phyloP scores from a whole-genome alignment of 495 filamentous ascomycete species.

The Coniosporium apollinis region DNA sequence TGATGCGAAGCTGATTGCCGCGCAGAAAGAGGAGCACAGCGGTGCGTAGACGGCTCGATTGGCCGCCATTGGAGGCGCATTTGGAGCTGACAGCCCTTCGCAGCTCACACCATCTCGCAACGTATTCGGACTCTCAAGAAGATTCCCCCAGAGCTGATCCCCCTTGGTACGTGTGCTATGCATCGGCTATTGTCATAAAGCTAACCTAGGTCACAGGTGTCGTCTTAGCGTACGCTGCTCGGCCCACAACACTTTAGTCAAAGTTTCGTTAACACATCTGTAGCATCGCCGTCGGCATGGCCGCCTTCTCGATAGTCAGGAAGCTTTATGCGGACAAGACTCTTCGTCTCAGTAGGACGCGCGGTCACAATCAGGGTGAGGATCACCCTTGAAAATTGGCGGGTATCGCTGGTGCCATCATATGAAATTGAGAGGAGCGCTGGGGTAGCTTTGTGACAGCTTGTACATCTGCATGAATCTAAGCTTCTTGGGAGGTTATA shows the following conservation, averaged over 20 bases:
- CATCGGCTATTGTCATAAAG: neutral
- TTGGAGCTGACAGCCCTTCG: too few species aligned
- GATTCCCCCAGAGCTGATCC: conserved; percentile 87
- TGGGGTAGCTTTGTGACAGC: too few species aligned
- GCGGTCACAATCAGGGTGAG: conserved; percentile 1
- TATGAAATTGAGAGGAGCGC: too few species aligned
- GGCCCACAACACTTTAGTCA: conserved; percentile 1
- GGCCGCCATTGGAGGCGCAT: neutral
- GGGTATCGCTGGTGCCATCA: too few species aligned
- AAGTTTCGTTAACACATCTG: conserved; percentile 17
- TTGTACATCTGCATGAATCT: too few species aligned
- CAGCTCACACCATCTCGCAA: conserved; percentile 96
- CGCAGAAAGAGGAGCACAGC: conserved; percentile 28
- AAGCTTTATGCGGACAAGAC: conserved; percentile 85
- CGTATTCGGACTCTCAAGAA: conserved; percentile 71
- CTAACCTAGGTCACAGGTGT: conserved; percentile 39
- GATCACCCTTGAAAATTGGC: too few species aligned
- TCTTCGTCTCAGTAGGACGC: conserved; percentile 53
- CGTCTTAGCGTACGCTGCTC: conserved; percentile 50
- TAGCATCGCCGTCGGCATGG: conserved; percentile 54
- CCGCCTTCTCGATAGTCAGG: conserved; percentile 57
- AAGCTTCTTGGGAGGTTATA: too few species aligned
- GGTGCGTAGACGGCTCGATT: too few species aligned
- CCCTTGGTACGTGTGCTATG: conserved; percentile 53
- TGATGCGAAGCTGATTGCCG: neutral